Percentiles rank a stretch among this genome's conserved stretches.
Conservation (phyloP, 2,329 filamentous ascomycete species). For the Knufia fluminis region DNA sequence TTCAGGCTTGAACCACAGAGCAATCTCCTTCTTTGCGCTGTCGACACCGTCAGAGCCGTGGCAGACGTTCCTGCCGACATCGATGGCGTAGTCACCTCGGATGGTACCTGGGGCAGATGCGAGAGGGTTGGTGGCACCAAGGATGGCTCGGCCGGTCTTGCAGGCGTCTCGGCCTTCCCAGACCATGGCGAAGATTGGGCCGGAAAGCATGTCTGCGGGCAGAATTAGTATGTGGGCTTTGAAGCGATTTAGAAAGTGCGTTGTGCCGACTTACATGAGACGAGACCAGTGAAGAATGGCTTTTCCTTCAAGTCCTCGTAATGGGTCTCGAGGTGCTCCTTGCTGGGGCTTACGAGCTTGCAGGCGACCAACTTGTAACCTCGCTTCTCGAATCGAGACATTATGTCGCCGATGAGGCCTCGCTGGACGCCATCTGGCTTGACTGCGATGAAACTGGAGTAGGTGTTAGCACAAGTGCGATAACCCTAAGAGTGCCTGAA, state of each 20-base stretch:
- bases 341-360: conserved; percentile 81
- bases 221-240: too few species aligned
- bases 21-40: conserved; percentile 99
- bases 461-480: conserved; percentile 25
- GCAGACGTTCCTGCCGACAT: conserved; percentile 97
- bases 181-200: conserved; percentile 98
- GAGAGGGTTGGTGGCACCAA: conserved; percentile 98
- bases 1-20: conserved; percentile 89
- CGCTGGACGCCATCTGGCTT: conserved; percentile 99
- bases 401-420: conserved; percentile 95
- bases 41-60: conserved; percentile 98
- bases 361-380: conserved; percentile 98
- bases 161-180: conserved; percentile 98
- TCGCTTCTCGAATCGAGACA: conserved; percentile 94
- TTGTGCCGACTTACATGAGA: conserved; percentile 65
- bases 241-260: too few species aligned
- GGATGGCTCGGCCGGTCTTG: conserved; percentile 94
- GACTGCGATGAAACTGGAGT: conserved; percentile 92
- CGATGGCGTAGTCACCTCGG: conserved; percentile 84
- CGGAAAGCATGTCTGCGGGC: conserved; percentile 81
- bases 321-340: conserved; percentile 97
- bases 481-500: background rate
- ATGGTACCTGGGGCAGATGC: conserved; percentile 94
- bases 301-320: conserved; percentile 87
- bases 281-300: conserved; percentile 93